Conservation (phyloP, 164 flowering plant species). For the Warburgia ugandensis region DNA sequence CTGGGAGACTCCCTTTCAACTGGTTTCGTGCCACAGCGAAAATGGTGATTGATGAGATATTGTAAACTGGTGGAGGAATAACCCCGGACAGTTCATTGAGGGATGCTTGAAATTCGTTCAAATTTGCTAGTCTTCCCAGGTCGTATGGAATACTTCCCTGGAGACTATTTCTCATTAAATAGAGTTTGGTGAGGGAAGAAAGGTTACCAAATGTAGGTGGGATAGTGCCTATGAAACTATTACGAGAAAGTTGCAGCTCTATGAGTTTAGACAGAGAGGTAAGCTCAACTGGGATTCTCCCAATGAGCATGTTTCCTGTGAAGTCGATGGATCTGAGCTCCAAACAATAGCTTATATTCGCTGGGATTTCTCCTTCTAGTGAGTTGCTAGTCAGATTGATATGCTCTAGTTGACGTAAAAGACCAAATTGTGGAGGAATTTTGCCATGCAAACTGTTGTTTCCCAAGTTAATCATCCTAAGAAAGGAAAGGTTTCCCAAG, state of each 20-base stretch:
- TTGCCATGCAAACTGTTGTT: conserved; percentile 24
- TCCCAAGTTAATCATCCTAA: conserved; percentile 13
- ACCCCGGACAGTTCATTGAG: neutral
- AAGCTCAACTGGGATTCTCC: conserved; percentile 20
- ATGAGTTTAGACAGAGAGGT: conserved; percentile 10
- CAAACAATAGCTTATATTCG: conserved; percentile 17
- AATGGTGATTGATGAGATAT: neutral
- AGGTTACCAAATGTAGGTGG: conserved; percentile 18
- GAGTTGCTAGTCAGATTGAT: conserved; percentile 15
- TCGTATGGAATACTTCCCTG: conserved; percentile 2
- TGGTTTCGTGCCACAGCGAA: neutral
- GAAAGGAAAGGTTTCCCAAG: conserved; percentile 24
- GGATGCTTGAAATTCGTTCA: neutral
- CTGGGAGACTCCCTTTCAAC: neutral
- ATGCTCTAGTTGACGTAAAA: conserved; percentile 5
- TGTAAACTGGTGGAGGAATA: conserved; percentile 4
- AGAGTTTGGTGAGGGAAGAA: conserved; percentile 2
- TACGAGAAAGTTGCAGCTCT: neutral
- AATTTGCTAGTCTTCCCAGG: neutral
- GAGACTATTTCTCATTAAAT: neutral
- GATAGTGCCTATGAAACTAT: conserved; percentile 21
- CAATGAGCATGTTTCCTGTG: conserved; percentile 10
- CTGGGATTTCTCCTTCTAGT: conserved; percentile 24
- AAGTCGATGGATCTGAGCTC: conserved; percentile 9
- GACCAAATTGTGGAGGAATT: conserved; percentile 26